Base-by-base conservation (phyloP, 2,329 filamentous ascomycete genomes). In the Trichoderma arundinaceum region DNA sequence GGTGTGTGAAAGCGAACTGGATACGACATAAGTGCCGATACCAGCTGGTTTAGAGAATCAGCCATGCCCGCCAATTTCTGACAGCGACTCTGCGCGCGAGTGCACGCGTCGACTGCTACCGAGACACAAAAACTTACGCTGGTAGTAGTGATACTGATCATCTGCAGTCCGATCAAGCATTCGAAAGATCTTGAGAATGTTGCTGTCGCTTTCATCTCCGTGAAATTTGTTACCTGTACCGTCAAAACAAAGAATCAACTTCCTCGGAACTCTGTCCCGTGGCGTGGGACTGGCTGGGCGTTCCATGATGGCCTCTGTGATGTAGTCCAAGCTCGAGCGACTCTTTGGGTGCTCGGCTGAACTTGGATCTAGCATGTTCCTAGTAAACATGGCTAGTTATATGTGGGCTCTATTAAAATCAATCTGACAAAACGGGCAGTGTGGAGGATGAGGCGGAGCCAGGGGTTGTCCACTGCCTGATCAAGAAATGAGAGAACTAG, bases 21-120 rank as follows among this genome's bases (percentile, higher is more conserved):
- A 86, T 1, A 88, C 82, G 35, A 91, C 84, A 71, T 92, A 92
- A 0, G 90, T 92, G 13, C 90, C 90, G 68, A 92, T 92, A 8
- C 90, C 89, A 12, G 87, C 84, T 86, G 64, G 0, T 12, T 9
- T 12, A n/a, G 1, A 46, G 22, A 41, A 43, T 66, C 33, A 66
- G 59, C 35, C 19, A 15, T 41, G 73, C 81, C 73, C 72, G 85
- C 83, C 85, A 22, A 56, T 8, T 22, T 58, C 4, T 32, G 17
- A 35, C n/a, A 41, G 13, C 32, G 4, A 4, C 52, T 15, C 33
- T 43, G 53, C 35, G 35, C 38, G 33, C 52, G 35, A n/a, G 38
- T 19, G 52, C 33, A 19, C 60, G 60, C 49, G 60, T 54, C 39
- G 49, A n/a, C 51, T 52, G 48, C 48, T 35, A 35, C 4, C 8